Evolutionary conservation across 805 yeast genomes (phyloP).

Genomic region (Kodamaea fukazawae): DNA sequence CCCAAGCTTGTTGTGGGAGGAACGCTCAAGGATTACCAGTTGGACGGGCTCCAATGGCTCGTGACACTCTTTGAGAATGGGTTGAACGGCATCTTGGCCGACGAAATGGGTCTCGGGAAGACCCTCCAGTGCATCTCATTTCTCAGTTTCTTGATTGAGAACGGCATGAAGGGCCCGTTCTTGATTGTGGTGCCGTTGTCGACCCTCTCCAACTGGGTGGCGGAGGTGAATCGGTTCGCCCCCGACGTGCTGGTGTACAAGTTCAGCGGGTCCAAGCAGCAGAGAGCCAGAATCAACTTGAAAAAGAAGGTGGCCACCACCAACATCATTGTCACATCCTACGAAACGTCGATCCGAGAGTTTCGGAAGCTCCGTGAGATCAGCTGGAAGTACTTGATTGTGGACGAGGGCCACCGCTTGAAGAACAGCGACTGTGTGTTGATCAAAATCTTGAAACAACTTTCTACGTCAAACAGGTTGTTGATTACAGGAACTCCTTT

Average conservation of each 20-base stretch:
- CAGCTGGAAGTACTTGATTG: slow-evolving; percentile 80
- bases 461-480: slow-evolving; percentile 68
- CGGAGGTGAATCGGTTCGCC: slow-evolving; percentile 69
- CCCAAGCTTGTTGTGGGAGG: slow-evolving; percentile 45
- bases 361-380: slow-evolving; percentile 48
- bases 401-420: slow-evolving; percentile 94
- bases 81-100: slow-evolving; percentile 90
- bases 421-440: slow-evolving; percentile 80
- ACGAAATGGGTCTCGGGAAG: slow-evolving; percentile 97
- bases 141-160: slow-evolving; percentile 70
- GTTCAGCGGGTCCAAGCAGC: slow-evolving; percentile 62
- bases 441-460: slow-evolving; percentile 65
- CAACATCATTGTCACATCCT: slow-evolving; percentile 72
- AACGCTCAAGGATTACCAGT: slow-evolving; percentile 74
- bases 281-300: slow-evolving; percentile 46
- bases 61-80: slow-evolving; percentile 89
- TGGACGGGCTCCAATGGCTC: slow-evolving; percentile 90
- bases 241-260: slow-evolving; percentile 62
- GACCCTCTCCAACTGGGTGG: slow-evolving; percentile 81
- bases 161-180: slow-evolving; percentile 77
- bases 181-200: slow-evolving; percentile 79
- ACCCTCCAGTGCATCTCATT: slow-evolving; percentile 86
- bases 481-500: slow-evolving; percentile 94
- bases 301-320: slow-evolving; percentile 13
- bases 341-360: slow-evolving; percentile 77